Evolutionary conservation across 345 rosid species (phyloP), one percentile per base, ranked within the genome.

Genomic region (Populus davidiana): DNA sequence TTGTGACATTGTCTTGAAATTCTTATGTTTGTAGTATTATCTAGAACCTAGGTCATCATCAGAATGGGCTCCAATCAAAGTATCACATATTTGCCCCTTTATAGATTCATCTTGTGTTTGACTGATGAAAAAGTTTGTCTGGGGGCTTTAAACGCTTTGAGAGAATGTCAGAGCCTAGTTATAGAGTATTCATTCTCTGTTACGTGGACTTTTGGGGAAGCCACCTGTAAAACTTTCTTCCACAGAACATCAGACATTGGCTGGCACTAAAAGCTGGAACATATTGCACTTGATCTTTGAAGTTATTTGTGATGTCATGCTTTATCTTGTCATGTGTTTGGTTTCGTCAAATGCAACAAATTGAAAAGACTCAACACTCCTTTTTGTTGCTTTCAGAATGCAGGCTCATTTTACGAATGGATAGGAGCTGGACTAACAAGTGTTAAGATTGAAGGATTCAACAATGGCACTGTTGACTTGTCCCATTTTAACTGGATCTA

Each of bases 401-500:
- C 96, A 59, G 99, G 99, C 75, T 74, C 93, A 35, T 86, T 79
- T 83, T 93, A 96, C 76, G 98, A 96, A 83, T 96, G 89, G 88
- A 77, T 85, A 73, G 87, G 86, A 81, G 96, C 97, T 9, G 97
- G 98, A 75, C 84, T 91, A 59, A 88, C 93, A 44, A 87, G 91
- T 81, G 97, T 93, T 71, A 86, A 85, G 79, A 89, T 96, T 43
- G 67, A 83, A 78, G 99, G 99, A 35, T 80, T 96, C 76, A 90
- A 81, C 84, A 86, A 77, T 69, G 98, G 97, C 72, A 90, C 90
- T 23, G 8, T 89, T 66, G 94, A 93, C 81, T 85, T 96, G 78
- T 90, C 94, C 72, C 64, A 81, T 50, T 78, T 77, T 76, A 83
- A 68, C 73, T 96, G 98, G 99, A 83, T 86, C 63, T 93, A 92